Evolutionary conservation across 306 rosid genomes (phyloP).

Genomic region (Corylus heterophylla): DNA sequence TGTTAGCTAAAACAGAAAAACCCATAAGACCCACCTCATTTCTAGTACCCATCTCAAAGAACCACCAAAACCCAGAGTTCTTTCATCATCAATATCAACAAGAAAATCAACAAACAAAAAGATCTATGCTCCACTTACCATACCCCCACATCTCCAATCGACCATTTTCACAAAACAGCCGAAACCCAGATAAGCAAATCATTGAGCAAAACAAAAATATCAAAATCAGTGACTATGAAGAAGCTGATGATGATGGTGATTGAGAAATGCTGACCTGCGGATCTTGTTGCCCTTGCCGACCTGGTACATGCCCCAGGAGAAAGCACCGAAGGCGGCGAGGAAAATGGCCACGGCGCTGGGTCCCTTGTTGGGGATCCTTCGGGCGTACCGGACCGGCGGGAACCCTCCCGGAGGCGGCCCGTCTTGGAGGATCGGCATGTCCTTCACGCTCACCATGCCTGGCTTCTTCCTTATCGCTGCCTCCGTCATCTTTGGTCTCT

Average conservation of each 20-base stretch:
- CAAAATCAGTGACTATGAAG: not conserved
- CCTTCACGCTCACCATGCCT: slow-evolving; percentile 97
- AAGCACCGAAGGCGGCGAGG: slow-evolving; percentile 71
- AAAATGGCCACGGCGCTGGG: slow-evolving; percentile 88
- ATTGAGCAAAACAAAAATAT: not conserved
- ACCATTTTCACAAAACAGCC: not conserved
- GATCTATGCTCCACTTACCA: not conserved
- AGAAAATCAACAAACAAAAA: not conserved
- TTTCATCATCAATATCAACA: not conserved
- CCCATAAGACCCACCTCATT: slow-evolving; percentile 7
- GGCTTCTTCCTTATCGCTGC: slow-evolving; percentile 88
- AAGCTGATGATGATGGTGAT: not conserved
- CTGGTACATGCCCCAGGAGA: slow-evolving; percentile 99
- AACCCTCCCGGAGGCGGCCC: slow-evolving; percentile 99
- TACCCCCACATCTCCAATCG: not conserved
- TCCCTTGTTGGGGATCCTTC: slow-evolving; percentile 93
- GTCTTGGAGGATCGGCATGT: slow-evolving; percentile 97
- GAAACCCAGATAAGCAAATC: not conserved
- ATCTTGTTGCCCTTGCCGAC: slow-evolving; percentile 96
- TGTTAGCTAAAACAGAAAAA: slow-evolving; percentile 1
- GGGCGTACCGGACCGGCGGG: slow-evolving; percentile 91
- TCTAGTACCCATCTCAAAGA: not conserved
- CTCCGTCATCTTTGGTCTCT: slow-evolving; percentile 73
- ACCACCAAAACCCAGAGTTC: not conserved
- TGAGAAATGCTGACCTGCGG: slow-evolving; percentile 57